Percentiles rank a stretch among this genome's conserved stretches.
phyloP scores from a whole-genome alignment of 768 basidiomycete genomes.

The Calocybe cyanea region DNA sequence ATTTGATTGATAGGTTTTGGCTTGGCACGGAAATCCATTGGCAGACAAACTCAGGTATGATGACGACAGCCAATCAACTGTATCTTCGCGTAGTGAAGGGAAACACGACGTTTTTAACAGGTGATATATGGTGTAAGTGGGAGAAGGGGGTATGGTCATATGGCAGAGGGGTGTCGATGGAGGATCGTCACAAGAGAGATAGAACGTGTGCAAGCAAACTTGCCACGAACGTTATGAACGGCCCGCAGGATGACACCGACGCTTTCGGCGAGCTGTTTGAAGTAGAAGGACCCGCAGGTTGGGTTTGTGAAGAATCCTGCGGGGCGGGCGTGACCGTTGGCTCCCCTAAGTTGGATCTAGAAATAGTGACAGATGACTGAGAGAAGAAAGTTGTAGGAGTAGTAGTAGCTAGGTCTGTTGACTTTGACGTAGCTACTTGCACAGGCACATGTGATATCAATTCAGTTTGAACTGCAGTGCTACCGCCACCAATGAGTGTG shows the following conservation, averaged over 20 bases:
- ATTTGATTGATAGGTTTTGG: too few species aligned
- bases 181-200: too few species aligned
- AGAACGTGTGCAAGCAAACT: too few species aligned
- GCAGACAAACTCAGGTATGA: too few species aligned
- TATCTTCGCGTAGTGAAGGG: too few species aligned
- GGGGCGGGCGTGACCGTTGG: neutral
- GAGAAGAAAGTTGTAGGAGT: neutral
- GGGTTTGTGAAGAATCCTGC: neutral
- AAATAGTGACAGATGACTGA: neutral
- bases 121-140: too few species aligned
- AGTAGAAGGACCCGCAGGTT: neutral
- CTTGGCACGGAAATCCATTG: too few species aligned
- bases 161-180: too few species aligned
- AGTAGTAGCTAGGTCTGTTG: neutral
- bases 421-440: slow-evolving; percentile 7
- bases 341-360: neutral
- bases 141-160: too few species aligned
- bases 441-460: slow-evolving; percentile 16
- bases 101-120: too few species aligned
- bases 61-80: too few species aligned
- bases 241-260: neutral
- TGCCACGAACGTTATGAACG: neutral
- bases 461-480: slow-evolving; percentile 24
- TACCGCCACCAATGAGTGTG: slow-evolving; percentile 20
- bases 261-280: neutral